phyloP scores from a whole-genome alignment of 2,329 filamentous ascomycete species.

The Didymella segeticola region DNA sequence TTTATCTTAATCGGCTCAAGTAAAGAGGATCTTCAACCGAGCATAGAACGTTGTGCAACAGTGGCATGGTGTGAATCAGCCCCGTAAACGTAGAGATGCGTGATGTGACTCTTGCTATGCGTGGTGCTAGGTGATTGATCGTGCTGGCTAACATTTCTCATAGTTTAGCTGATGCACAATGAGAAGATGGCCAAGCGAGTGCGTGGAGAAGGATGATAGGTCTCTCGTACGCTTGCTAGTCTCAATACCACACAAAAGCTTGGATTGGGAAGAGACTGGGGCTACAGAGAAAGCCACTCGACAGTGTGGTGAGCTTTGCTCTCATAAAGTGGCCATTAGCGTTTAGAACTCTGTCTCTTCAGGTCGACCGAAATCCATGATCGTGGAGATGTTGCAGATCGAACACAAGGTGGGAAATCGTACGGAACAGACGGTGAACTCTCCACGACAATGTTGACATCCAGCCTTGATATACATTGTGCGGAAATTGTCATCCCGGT shows the following conservation, averaged over 20 bases:
- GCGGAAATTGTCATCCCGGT: slow-evolving; percentile 50
- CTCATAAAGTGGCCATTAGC: slow-evolving; percentile 44
- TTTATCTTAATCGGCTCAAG: too few species aligned
- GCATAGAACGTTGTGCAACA: too few species aligned
- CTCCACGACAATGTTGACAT: slow-evolving; percentile 53
- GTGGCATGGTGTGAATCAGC: too few species aligned
- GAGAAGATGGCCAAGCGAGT: not conserved
- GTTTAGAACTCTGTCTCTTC: slow-evolving; percentile 51
- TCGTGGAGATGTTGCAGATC: slow-evolving; percentile 60
- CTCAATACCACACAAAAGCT: slow-evolving; percentile 22
- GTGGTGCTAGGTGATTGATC: not conserved
- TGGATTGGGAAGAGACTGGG: slow-evolving; percentile 36
- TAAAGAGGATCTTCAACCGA: too few species aligned
- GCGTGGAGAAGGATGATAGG: slow-evolving; percentile 6
- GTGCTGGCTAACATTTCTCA: not conserved
- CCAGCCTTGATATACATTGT: slow-evolving; percentile 54
- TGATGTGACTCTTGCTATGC: not conserved
- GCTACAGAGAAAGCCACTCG: slow-evolving; percentile 41
- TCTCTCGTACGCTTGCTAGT: slow-evolving; percentile 26
- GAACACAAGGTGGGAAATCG: slow-evolving; percentile 57
- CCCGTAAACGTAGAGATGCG: slow-evolving; percentile 4
- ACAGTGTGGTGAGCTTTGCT: slow-evolving; percentile 40
- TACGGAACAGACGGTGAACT: slow-evolving; percentile 54
- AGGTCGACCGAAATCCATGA: slow-evolving; percentile 53
- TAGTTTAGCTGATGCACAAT: slow-evolving; percentile 2